Evolutionary conservation across 257 asterid genomes (phyloP).

Genomic region (Solanum sejunctum): DNA sequence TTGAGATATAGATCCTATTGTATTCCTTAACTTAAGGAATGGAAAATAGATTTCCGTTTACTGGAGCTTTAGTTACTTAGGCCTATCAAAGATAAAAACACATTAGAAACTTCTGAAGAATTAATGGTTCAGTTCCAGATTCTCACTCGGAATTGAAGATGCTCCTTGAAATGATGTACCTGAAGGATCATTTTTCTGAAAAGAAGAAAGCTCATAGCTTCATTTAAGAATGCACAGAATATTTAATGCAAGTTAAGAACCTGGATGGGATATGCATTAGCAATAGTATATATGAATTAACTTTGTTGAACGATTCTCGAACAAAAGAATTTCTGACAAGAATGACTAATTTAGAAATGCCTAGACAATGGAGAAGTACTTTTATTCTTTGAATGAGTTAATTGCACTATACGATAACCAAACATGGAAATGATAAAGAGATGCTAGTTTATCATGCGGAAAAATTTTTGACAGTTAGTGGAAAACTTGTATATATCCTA

Average conservation of each 20-base stretch:
- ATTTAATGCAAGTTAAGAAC: not conserved
- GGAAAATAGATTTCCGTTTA: not conserved
- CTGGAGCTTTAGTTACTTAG: not conserved
- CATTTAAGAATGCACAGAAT: not conserved
- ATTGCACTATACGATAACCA: not conserved
- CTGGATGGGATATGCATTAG: not conserved
- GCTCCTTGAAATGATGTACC: not conserved
- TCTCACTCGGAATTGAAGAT: not conserved
- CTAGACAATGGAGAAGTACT: not conserved
- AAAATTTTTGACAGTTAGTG: not conserved
- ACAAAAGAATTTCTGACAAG: not conserved
- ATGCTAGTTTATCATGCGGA: not conserved
- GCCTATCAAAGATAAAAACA: not conserved
- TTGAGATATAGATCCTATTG: not conserved
- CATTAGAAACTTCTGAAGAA: not conserved
- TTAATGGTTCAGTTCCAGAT: not conserved
- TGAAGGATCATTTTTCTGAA: not conserved
- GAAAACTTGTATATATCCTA: not conserved
- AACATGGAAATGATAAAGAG: not conserved
- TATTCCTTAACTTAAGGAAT: not conserved
- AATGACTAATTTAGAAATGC: not conserved
- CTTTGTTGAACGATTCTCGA: not conserved
- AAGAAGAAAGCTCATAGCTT: slow-evolving; percentile 2
- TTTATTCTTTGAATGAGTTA: not conserved
- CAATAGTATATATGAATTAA: not conserved